Percentiles rank a stretch among this genome's conserved stretches.
Conservation (phyloP, 1,284 basidiomycete genomes). For the Psilocybe mexicana region DNA sequence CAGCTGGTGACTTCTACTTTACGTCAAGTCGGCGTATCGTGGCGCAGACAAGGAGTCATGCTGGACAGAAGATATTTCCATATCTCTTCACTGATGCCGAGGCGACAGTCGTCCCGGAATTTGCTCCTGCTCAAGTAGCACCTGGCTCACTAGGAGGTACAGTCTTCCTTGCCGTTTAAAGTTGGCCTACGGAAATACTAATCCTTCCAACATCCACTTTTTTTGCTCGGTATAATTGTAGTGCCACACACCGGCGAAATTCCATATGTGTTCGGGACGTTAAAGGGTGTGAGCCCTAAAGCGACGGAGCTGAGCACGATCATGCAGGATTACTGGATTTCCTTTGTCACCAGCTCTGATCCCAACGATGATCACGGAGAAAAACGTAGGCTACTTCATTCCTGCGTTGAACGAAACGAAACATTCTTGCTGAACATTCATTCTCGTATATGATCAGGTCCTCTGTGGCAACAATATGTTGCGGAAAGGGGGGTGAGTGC, state of each 20-base stretch:
- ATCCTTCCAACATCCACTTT: not conserved
- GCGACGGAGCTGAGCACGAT: constrained; percentile 29
- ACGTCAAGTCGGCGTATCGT: constrained; percentile 37
- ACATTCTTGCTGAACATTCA: not conserved
- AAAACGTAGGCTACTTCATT: constrained; percentile 26
- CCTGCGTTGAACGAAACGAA: not conserved
- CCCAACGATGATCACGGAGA: constrained; percentile 49
- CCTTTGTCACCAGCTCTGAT: constrained; percentile 44
- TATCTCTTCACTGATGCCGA: constrained; percentile 48
- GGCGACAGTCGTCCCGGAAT: constrained; percentile 12
- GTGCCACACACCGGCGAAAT: constrained; percentile 34
- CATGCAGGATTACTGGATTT: constrained; percentile 53
- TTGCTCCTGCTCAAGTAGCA: constrained; percentile 16
- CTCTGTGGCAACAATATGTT: constrained; percentile 36
- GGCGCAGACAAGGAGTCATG: constrained; percentile 36
- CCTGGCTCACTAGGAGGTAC: constrained; percentile 33
- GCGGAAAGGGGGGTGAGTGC: constrained; percentile 24
- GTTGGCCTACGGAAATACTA: too few relatives aligned
- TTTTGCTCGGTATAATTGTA: constrained; percentile 24
- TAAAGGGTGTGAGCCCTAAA: constrained; percentile 23
- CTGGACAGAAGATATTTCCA: constrained; percentile 40
- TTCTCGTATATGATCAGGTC: constrained; percentile 27
- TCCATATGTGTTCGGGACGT: constrained; percentile 27
- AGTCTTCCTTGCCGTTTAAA: not conserved
- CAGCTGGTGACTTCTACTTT: constrained; percentile 26